Conservation (phyloP, 2,329 filamentous ascomycete genomes). For the Microsporum ferrugineum region DNA sequence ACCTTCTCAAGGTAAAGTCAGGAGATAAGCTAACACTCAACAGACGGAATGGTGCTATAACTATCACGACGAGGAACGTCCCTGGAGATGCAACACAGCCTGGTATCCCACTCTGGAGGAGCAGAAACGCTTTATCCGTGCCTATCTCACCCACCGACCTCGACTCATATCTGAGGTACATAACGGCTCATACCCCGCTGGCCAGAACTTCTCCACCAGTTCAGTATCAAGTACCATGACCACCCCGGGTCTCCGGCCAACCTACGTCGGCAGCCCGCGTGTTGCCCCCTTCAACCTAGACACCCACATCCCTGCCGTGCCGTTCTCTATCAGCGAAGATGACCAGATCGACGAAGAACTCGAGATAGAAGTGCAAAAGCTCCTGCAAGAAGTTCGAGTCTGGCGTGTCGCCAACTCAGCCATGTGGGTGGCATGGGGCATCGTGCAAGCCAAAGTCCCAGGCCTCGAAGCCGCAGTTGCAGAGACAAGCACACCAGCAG, state of each 20-base stretch:
- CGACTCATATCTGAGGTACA: slow-evolving; percentile 27
- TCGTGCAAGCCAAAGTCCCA: slow-evolving; percentile 82
- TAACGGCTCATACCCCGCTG: slow-evolving; percentile 14
- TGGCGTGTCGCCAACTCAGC: slow-evolving; percentile 85
- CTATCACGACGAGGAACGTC: slow-evolving; percentile 62
- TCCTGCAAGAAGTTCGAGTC: slow-evolving; percentile 67
- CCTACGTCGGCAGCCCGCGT: slow-evolving; percentile 17
- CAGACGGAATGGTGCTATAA: slow-evolving; percentile 93
- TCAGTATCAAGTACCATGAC: slow-evolving; percentile 22
- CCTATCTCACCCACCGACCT: slow-evolving; percentile 75
- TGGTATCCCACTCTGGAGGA: slow-evolving; percentile 69
- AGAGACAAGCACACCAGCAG: not conserved
- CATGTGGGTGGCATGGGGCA: slow-evolving; percentile 91
- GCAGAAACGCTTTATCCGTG: slow-evolving; percentile 71
- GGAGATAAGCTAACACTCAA: not conserved
- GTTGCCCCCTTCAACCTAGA: slow-evolving; percentile 69
- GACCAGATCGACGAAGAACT: slow-evolving; percentile 53
- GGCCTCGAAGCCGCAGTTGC: slow-evolving; percentile 46
- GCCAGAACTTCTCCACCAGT: slow-evolving; percentile 42
- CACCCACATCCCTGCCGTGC: slow-evolving; percentile 43
- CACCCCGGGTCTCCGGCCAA: slow-evolving; percentile 21
- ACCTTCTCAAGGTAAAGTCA: not conserved
- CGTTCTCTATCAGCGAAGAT: slow-evolving; percentile 37
- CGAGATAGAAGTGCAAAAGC: slow-evolving; percentile 55
- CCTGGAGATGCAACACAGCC: slow-evolving; percentile 56